Base-by-base conservation (phyloP, 495 filamentous ascomycete genomes). In the Neurospora cerealis region DNA sequence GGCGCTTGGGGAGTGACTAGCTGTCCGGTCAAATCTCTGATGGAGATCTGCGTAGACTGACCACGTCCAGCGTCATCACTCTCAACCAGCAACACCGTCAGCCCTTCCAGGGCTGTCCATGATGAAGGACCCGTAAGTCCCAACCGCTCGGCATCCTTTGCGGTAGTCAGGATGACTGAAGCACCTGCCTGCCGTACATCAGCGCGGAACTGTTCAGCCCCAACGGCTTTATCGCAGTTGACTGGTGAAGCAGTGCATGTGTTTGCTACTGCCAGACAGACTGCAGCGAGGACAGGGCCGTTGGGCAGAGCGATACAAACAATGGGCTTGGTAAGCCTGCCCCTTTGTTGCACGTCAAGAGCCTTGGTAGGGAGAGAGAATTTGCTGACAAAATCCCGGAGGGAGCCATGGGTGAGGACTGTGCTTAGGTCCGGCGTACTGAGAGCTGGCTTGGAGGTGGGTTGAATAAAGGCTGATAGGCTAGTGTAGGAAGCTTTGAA, bases 261-360 rank as follows among this genome's bases (percentile, higher is more conserved):
- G 32, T 76, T 78, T 5, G 82, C 73, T 36, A 79, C 77, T 0
- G 81, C 77, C 17, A 83, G 21, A 39, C 76, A 75, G 2, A 80
- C 76, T 19, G 81, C 70, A 5, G 80, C 82, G 5, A 83, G 74
- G 5, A 82, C 74, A 37, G 77, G 81, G 28, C 82, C 82, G 69
- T 82, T 83, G 34, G 80, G 78, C 0, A 83, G 70, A 37, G 78
- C 76, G 60, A 83, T 78, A 6, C 78, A 79, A 41, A 83, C 77
- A 19, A 80, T 74, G 36, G 81, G 81, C 48, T 82, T 82, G 54
- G 2, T 34, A 11, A 72, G 71, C 2, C 21, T 34, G 24, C 36
- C 41, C 39, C 39, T 36, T 72, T 72, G 34, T 36, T 34, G 37
- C 44, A 72, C 34, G 4, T n/a, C 62, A 32, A 72, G 28, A 72